Percentiles rank a stretch among this genome's conserved stretches.
phyloP scores from a whole-genome alignment of 2,329 filamentous ascomycete species.

The Botryotinia narcissicola region DNA sequence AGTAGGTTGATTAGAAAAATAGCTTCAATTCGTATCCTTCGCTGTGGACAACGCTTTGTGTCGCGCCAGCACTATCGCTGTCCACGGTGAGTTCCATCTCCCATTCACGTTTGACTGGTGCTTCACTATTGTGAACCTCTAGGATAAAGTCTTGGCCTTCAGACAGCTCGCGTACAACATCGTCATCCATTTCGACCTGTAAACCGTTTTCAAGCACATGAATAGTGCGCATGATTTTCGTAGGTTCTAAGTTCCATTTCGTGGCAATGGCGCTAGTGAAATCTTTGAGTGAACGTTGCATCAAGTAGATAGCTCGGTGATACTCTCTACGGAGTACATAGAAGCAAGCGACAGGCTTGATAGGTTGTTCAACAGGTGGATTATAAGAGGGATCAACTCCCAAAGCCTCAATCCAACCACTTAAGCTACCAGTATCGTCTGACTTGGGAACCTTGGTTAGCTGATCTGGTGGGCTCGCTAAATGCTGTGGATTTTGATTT shows the following conservation, averaged over 20 bases:
- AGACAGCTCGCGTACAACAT: conserved; percentile 75
- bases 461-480: conserved; percentile 49
- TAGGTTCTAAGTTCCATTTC: conserved; percentile 79
- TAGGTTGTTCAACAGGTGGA: conserved; percentile 67
- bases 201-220: conserved; percentile 72
- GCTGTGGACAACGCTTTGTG: conserved; percentile 31
- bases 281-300: conserved; percentile 71
- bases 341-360: conserved; percentile 82
- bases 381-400: conserved; percentile 86
- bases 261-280: conserved; percentile 69
- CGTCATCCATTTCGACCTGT: conserved; percentile 85
- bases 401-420: conserved; percentile 85
- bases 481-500: conserved; percentile 42
- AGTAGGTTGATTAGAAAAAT: conserved; percentile 37
- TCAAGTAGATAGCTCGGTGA: conserved; percentile 83
- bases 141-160: conserved; percentile 92
- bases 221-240: conserved; percentile 67
- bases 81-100: conserved; percentile 53
- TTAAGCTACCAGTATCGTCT: conserved; percentile 63
- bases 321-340: conserved; percentile 68
- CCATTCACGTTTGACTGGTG: conserved; percentile 54
- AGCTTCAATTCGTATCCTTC: conserved; percentile 39
- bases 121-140: conserved; percentile 32
- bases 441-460: conserved; percentile 55
- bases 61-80: conserved; percentile 30